Evolutionary conservation across 2,329 filamentous ascomycete genomes (phyloP), one percentile per base, ranked within the genome.

Genomic region (Pseudogymnoascus sp.): DNA sequence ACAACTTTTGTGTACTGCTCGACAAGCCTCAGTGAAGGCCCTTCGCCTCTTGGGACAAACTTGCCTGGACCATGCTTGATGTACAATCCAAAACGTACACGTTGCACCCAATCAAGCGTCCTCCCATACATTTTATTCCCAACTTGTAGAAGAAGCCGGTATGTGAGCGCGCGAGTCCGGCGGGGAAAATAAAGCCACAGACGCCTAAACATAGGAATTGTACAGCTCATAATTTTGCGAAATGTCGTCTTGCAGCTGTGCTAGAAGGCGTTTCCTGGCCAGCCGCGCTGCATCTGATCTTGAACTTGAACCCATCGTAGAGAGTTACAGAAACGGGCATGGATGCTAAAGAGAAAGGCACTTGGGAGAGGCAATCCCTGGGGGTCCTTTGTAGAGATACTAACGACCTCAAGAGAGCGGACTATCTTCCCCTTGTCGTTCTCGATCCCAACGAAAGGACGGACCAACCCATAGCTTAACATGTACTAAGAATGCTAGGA

Each of bases 61-160:
- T 46, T 64, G 5, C 42, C 34, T 11, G 37, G 31, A 14, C 63
- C 43, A 23, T 62, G 63, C 37, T 62, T 62, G 43, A 64, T 62
- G 8, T 64, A 64, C 12, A 64, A 56, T 7, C 63, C 46, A 25
- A 64, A 64, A 14, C 46, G 63, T 7, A 49, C 60, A 21, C 43
- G 42, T 40, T 62, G 63, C 34, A 38, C 46, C 59, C 59, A 59
- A n/a, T 37, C 14, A 28, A 59, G 42, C 6, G 31, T 12, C 11
- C 40, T 64, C 9, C 34, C 31, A 21, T 64, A 62, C 21, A 64
- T 31, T 46, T 18, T 43, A n/a, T 18, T 21, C 5, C 46, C 63
- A 18, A 37, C 25, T 46, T 53, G 16, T 14, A 64, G n/a, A 25
- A 64, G 63, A 37, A 53, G 6, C 5, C 43, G 36, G 42, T 62